Evolutionary conservation across 2,329 filamentous ascomycete genomes (phyloP), one percentile per base, ranked within the genome.

Genomic region (Cercospora sojina): DNA sequence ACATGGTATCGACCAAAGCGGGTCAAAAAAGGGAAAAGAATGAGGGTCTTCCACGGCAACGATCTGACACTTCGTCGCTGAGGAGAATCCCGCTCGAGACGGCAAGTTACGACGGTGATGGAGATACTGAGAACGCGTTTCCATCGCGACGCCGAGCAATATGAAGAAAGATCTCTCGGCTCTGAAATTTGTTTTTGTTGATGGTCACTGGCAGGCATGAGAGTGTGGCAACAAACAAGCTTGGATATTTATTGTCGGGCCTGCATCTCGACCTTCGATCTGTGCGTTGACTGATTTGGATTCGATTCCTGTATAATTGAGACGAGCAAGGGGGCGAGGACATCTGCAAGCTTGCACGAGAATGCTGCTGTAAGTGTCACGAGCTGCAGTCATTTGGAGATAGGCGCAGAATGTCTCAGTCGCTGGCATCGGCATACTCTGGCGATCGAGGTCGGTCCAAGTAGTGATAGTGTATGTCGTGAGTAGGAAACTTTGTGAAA

Each of bases 131-230:
- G 64, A 62, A 67, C 69, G 67, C 64, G 71, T 73, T 72, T 69
- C 72, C 72, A 64, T 70, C 67, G 71, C 71, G 70, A 72, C 73
- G 60, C 53, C 56, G 47, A 58, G 64, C 67, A 68, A 72, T 72
- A 71, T 72, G 68, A 73, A 68, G 66, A 13, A 32, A 51, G 27
- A 25, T 56, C 31, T 64, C 8, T 31, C 29, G 8, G 3, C 1
- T 31, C 29, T n/a, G 47, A 72, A 65, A 72, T 71, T 73, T 71
- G 68, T 71, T 69, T 69, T 60, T 68, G 64, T 55, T 70, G 64
- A 61, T 67, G 43, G 29, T 27, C 35, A 53, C 62, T 53, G 27
- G 53, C 67, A 70, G 72, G 72, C 58, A 74, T 70, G 70, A 57
- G 60, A 59, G 20, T 13, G 27, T 51, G 35, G 58, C 55, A 67